Evolutionary conservation across 306 rosid genomes (phyloP), one percentile per base, ranked within the genome.

Genomic region (Cicer bijugum): DNA sequence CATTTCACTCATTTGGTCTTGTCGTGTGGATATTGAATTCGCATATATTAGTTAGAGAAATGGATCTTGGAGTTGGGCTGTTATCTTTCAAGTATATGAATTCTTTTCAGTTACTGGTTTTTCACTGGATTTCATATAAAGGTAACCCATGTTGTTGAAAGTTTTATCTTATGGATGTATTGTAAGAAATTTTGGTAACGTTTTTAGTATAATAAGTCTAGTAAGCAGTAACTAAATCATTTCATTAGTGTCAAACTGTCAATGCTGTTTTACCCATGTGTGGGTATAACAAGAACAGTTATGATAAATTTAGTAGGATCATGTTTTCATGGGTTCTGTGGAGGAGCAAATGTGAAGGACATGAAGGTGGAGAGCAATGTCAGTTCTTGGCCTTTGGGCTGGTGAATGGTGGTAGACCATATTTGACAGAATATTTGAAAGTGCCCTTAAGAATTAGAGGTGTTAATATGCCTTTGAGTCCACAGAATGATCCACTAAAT

Each of bases 311-410:
- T 28, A 14, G 71, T 17, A 38, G 66, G 46, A 62, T 63, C 33
- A 9, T 37, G 44, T 23, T 68, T 8, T 51, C 20, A 20, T 37
- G 64, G 56, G 42, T 65, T 47, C 45, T 39, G 62, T 73, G 63
- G 70, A 66, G 37, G 45, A 71, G 52, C 11, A 70, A 38, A 5
- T 53, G 55, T 61, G 42, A 62, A 51, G 40, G 43, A 17, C 42
- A 12, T 60, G 33, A 74, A 51, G 28, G 15, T 48, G 28, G 71
- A 67, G 37, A 59, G 76, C 72, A 63, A 71, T 51, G 58, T 12
- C 48, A 55, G 46, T 38, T 58, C 17, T 12, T 58, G 69, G 61
- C 55, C 39, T 33, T 69, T 6, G 1, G 12, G 64, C 12, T 39
- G 59, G 33, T 15, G 11, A 6, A 19, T 58, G 71, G 7, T 50